Evolutionary conservation across 78 protist genomes (phyloP), one percentile per base, ranked within the genome.

Genomic region (Emiliania huxleyi): DNA sequence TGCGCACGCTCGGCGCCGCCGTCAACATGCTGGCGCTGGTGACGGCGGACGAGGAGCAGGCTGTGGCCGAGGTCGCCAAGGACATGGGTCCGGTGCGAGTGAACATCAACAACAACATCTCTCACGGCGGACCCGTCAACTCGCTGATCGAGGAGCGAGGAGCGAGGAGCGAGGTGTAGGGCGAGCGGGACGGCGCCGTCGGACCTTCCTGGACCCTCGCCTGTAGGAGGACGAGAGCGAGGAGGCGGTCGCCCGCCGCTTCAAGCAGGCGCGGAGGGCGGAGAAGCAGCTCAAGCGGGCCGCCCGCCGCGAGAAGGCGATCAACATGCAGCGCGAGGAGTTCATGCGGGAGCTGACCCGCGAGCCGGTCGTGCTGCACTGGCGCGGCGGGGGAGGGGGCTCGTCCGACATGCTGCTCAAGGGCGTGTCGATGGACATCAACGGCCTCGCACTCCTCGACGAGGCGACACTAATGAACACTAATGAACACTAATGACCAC

Each of bases 301-400:
- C 38, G 43, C 45, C n/a, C 85, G 85, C 23, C 48, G 85, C 46
- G 85, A 38, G 46, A 38, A 40, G 48, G 35, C 18, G 46, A 45
- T 12, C n/a, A 0, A 29, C n/a, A 77, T 77, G 85, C 48, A 12
- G n/a, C 26, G 48, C 35, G 85, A 77, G 12, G 85, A 77, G 85
- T 35, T 40, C 33, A 38, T 77, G 85, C 85, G 33, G 22, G 29
- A 2, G n/a, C 85, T 77, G 19, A 77, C 85, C 37, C 46, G 46
- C 43, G 85, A 77, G 85, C 85, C 85, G 4, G 85, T 77, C 48
- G 85, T 77, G 48, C 85, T 77, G 15, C 85, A 77, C 33, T 77
- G 85, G 85, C 46, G 48, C 46, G 26, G 37, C 46, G 85, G 46
- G 19, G n/a, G n/a, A n/a, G n/a, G 45, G 35, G 85, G 85, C 46